phyloP scores from a whole-genome alignment of 306 rosid species.

The Gastrolobium bilobum region DNA sequence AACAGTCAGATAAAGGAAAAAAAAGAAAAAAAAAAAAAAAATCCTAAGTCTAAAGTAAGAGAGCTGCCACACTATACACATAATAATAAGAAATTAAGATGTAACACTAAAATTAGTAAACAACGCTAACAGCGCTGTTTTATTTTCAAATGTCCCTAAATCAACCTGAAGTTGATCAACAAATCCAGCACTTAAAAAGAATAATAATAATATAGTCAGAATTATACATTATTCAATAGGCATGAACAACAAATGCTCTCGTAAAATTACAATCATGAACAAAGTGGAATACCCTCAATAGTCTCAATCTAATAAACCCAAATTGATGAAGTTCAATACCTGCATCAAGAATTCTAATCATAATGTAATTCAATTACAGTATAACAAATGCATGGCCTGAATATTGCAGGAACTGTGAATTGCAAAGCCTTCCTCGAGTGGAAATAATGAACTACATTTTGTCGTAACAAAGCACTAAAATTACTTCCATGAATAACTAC shows the following conservation, averaged over 20 bases:
- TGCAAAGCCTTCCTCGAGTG: conserved; percentile 42
- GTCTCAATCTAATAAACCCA: conserved; percentile 16
- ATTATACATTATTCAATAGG: neutral
- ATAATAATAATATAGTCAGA: too few species aligned
- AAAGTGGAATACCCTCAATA: conserved; percentile 6
- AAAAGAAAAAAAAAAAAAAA: too few species aligned
- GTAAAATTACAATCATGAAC: conserved; percentile 34
- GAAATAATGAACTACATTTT: conserved; percentile 42
- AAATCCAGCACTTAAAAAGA: too few species aligned
- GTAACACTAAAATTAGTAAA: too few species aligned
- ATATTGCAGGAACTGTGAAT: conserved; percentile 1
- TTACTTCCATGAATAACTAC: conserved; percentile 27
- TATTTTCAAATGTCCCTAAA: too few species aligned
- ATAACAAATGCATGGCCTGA: conserved; percentile 17
- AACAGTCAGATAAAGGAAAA: too few species aligned
- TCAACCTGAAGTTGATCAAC: too few species aligned
- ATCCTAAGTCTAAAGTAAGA: too few species aligned
- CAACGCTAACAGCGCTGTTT: too few species aligned
- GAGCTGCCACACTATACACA: too few species aligned
- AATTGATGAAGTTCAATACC: conserved; percentile 15
- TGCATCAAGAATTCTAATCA: conserved; percentile 31
- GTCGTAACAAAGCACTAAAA: conserved; percentile 37
- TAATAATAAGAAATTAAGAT: too few species aligned
- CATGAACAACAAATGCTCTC: neutral
- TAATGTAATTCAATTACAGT: conserved; percentile 11